Evolutionary conservation across 805 yeast genomes (phyloP), one percentile per base, ranked within the genome.

Genomic region (Pichia manshurica): DNA sequence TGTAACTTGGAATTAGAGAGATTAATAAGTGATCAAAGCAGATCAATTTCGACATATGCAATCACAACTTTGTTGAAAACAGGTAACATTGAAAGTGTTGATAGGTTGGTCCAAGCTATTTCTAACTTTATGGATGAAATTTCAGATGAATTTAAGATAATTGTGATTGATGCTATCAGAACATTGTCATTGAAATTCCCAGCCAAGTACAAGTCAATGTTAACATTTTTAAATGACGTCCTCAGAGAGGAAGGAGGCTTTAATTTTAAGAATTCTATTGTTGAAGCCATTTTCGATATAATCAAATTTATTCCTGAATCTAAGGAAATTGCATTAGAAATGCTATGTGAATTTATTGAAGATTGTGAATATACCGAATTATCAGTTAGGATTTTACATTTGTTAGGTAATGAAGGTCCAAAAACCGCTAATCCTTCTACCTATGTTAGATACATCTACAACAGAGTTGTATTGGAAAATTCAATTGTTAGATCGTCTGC

Each of bases 341-440:
- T 84, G 65, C 75, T 93, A 58, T 89, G 98, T 74, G 99, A 93
- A 67, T 90, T 89, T 63, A 93, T 93, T 59, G 99, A 93, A 69
- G 99, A 93, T 73, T 93, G 98, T 71, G 99, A 93, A 70, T 91
- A 77, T 70, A 86, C 96, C 28, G 96, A 89, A 68, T 79, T 93
- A 52, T 80, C 95, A 23, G 96, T 90, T n/a, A 80, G 98, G 62
- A 83, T 93, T 49, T 75, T 93, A 66, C 96, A 90, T 68, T 68
- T 91, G 52, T 77, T 93, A 55, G 99, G 99, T 63, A 86, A 82
- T 55, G 96, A 90, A 67, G 99, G 99, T 52, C 97, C 99, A 59
- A 71, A 74, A 49, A 83, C 96, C 5, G 57, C 83, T 7, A 84
- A 84, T 54, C 96, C 98, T 48, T 84, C 96, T 1, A 75, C 86